These are phyloP conservation scores for Serpula lacrymans DNA, from an alignment of 768 basidiomycete genomes.

Conservation along the genomic window DNA sequence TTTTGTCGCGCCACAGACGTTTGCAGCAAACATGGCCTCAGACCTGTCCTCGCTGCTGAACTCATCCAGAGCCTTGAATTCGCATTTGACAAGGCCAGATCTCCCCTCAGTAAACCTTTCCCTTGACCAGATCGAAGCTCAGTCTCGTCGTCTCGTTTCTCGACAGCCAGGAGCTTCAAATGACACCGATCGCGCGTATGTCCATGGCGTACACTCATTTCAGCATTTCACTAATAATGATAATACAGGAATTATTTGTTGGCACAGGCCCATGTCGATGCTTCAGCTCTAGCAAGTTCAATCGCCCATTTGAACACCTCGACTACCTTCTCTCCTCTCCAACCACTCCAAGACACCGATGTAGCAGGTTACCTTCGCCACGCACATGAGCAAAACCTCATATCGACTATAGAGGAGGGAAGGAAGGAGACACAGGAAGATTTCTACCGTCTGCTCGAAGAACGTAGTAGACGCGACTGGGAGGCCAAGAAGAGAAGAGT, in stretches of 20 bases:
- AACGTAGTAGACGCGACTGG: slow-evolving; percentile 77
- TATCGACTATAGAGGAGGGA: slow-evolving; percentile 90
- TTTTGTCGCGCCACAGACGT: background rate
- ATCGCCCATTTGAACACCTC: slow-evolving; percentile 82
- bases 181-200: slow-evolving; percentile 75
- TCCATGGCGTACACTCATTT: slow-evolving; percentile 9
- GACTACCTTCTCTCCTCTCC: slow-evolving; percentile 83
- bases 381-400: slow-evolving; percentile 91
- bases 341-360: slow-evolving; percentile 91
- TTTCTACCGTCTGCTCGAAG: slow-evolving; percentile 79
- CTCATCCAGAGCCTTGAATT: slow-evolving; percentile 69
- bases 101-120: slow-evolving; percentile 87
- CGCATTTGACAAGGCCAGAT: slow-evolving; percentile 74
- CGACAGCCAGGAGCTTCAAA: slow-evolving; percentile 60
- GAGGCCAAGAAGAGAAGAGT: slow-evolving; percentile 86
- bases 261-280: slow-evolving; percentile 92
- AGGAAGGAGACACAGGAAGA: slow-evolving; percentile 80
- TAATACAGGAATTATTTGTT: slow-evolving; percentile 77
- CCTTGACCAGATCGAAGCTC: slow-evolving; percentile 92
- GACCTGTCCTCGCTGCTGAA: slow-evolving; percentile 71
- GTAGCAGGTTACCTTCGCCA: slow-evolving; percentile 93
- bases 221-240: slow-evolving; percentile 7
- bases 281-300: slow-evolving; percentile 77
- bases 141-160: slow-evolving; percentile 80
- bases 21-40: slow-evolving; percentile 21